Conservation (phyloP, 805 yeast species). For the Torulaspora indica region DNA sequence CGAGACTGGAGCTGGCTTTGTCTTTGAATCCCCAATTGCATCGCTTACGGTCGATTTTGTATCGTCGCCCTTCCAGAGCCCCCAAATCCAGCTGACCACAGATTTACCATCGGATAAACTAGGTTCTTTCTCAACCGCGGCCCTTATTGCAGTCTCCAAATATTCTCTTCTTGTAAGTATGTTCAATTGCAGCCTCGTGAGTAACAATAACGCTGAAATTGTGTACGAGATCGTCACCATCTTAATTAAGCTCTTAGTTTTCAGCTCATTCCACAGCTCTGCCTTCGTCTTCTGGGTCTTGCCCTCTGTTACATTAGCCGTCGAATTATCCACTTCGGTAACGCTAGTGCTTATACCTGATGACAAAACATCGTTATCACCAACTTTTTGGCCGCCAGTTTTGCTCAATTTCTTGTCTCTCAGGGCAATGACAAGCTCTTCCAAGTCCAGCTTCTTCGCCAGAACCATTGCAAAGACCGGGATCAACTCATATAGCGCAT, state of each 20-base stretch:
- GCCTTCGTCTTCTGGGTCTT: conserved; percentile 43
- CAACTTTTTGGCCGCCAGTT: conserved; percentile 4
- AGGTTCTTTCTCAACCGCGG: conserved; percentile 43
- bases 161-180: conserved; percentile 84
- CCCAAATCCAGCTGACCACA: conserved; percentile 9
- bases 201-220: conserved; percentile 61
- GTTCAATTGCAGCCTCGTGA: conserved; percentile 82
- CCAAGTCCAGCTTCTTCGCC: conserved; percentile 27
- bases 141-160: conserved; percentile 66
- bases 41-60: not conserved
- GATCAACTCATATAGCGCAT: conserved; percentile 74
- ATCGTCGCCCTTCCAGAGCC: conserved; percentile 7
- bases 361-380: conserved; percentile 17
- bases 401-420: conserved; percentile 24
- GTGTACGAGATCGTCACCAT: conserved; percentile 67
- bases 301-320: conserved; percentile 8
- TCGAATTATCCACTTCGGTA: conserved; percentile 13
- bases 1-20: conserved; percentile 1
- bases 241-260: conserved; percentile 67
- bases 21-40: conserved; percentile 31
- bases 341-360: conserved; percentile 23
- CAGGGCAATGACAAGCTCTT: conserved; percentile 25
- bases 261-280: conserved; percentile 80
- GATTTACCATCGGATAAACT: conserved; percentile 12
- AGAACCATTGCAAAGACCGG: conserved; percentile 58